Evolutionary conservation across 768 basidiomycete genomes (phyloP).

Genomic region (Ramaria sp.): DNA sequence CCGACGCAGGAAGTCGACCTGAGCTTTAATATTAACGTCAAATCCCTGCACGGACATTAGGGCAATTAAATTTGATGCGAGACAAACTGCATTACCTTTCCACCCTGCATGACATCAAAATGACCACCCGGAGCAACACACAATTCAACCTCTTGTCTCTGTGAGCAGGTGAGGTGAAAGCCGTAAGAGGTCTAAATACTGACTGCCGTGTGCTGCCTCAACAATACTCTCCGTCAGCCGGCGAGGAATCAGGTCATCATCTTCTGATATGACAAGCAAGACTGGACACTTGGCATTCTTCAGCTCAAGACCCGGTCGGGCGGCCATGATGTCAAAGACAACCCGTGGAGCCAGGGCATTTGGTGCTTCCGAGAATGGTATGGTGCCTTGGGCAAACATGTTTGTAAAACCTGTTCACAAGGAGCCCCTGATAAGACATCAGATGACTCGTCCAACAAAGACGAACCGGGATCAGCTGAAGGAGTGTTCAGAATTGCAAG

Average conservation of each 20-base stretch:
- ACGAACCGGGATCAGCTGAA: background rate
- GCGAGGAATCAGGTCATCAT: slow-evolving; percentile 16
- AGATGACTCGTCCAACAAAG: background rate
- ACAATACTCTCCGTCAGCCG: slow-evolving; percentile 12
- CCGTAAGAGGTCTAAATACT: background rate
- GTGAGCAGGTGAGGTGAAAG: background rate
- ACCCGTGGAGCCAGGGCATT: slow-evolving; percentile 14
- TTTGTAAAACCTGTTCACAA: background rate
- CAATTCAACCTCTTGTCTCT: slow-evolving; percentile 12
- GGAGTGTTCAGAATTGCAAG: background rate
- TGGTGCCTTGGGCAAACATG: slow-evolving; percentile 13
- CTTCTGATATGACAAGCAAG: slow-evolving; percentile 13
- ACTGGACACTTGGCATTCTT: slow-evolving; percentile 13
- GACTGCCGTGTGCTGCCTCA: slow-evolving; percentile 12
- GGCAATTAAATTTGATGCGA: background rate
- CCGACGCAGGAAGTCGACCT: background rate
- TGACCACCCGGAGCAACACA: slow-evolving; percentile 16
- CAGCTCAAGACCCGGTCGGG: slow-evolving; percentile 12
- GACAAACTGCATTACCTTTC: slow-evolving; percentile 12
- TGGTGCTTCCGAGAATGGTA: slow-evolving; percentile 10
- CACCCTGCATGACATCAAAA: slow-evolving; percentile 20
- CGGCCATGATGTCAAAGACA: slow-evolving; percentile 13
- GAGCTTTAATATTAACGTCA: background rate
- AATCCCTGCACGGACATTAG: background rate
- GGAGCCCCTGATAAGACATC: background rate